These are phyloP conservation scores for Primulina huaijiensis DNA, from an alignment of 257 asterid species.

Conservation along the genomic window DNA sequence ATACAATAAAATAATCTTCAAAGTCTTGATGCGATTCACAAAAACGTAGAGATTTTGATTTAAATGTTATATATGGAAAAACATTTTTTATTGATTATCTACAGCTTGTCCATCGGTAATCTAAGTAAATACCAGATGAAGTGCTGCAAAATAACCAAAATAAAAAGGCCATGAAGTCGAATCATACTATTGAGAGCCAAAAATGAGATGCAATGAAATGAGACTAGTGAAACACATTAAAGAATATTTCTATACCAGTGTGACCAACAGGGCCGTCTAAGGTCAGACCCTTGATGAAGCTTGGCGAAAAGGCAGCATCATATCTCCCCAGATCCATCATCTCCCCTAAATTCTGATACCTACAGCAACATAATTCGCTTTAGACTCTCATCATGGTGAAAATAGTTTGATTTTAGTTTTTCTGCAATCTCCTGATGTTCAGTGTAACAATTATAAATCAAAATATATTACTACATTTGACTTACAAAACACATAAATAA, in stretches of 20 bases:
- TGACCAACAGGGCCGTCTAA: conserved; percentile 91
- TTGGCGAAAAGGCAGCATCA: conserved; percentile 87
- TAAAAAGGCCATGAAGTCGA: not conserved
- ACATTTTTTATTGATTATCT: too few species aligned
- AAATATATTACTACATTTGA: too few species aligned
- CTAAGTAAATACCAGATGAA: conserved; percentile 83
- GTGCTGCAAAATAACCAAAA: conserved; percentile 46
- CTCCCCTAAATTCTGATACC: conserved; percentile 93
- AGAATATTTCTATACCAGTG: conserved; percentile 50
- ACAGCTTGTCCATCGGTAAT: conserved; percentile 76
- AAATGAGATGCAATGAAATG: not conserved
- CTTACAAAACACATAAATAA: too few species aligned
- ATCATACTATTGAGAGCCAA: conserved; percentile 1
- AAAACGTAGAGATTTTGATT: too few species aligned
- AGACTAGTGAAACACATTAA: not conserved
- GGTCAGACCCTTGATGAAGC: conserved; percentile 74
- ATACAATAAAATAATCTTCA: too few species aligned
- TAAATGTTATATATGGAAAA: too few species aligned
- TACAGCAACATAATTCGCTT: conserved; percentile 28
- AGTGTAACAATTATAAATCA: too few species aligned
- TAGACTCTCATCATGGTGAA: conserved; percentile 10
- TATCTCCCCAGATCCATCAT: conserved; percentile 93
- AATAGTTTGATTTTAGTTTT: not conserved
- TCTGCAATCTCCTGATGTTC: not conserved
- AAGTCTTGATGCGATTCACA: too few species aligned